Conservation (phyloP, 2,329 filamentous ascomycete species). For the Colletotrichum tanaceti region DNA sequence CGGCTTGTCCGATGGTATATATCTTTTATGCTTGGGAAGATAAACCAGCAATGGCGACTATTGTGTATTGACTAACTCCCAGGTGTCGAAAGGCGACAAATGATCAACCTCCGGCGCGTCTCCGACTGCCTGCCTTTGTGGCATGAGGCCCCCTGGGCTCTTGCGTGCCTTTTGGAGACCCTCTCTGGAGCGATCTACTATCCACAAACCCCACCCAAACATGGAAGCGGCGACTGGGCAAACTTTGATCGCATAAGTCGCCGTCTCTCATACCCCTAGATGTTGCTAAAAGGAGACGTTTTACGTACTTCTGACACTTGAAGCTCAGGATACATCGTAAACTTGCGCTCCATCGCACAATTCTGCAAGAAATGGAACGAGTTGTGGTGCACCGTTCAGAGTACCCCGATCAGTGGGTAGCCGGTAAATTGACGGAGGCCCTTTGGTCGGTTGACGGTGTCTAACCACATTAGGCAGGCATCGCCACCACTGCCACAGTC, state of each 20-base stretch:
- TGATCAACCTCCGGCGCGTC: too few relatives aligned
- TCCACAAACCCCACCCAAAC: neutral
- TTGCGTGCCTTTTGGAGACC: constrained; percentile 3
- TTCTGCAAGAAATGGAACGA: too few relatives aligned
- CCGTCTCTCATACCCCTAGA: neutral
- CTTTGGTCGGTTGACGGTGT: too few relatives aligned
- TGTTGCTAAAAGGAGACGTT: neutral
- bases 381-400: too few relatives aligned
- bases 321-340: too few relatives aligned
- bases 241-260: neutral
- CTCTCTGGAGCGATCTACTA: neutral
- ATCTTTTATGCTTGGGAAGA: too few relatives aligned
- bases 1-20: neutral
- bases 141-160: neutral
- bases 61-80: neutral
- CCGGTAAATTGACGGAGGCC: too few relatives aligned
- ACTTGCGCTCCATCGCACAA: too few relatives aligned
- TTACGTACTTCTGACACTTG: too few relatives aligned
- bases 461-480: too few relatives aligned
- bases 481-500: too few relatives aligned
- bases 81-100: neutral
- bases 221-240: neutral
- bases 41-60: neutral
- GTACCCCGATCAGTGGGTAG: neutral
- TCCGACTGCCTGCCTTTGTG: neutral